These are phyloP conservation scores for Porogramme epimiltina DNA, from an alignment of 1,284 basidiomycete species.

Conservation along the genomic window DNA sequence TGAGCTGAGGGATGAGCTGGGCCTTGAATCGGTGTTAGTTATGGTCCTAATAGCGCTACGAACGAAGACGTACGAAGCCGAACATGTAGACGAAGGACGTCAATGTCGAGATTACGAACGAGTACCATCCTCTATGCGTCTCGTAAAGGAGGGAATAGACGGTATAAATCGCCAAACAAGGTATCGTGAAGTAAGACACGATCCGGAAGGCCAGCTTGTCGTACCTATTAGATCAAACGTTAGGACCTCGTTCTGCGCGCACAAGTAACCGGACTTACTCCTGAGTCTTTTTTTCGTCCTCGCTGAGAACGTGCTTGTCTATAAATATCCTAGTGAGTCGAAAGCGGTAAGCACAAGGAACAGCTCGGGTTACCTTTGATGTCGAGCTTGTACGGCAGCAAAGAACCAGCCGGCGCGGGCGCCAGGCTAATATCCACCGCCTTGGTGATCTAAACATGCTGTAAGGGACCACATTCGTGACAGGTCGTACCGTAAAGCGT, in stretches of 20 bases:
- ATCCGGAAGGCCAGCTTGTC: slow-evolving; percentile 89
- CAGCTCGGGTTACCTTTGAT: slow-evolving; percentile 63
- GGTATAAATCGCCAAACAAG: slow-evolving; percentile 84
- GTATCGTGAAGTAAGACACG: slow-evolving; percentile 87
- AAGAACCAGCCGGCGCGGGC: slow-evolving; percentile 57
- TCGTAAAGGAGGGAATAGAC: slow-evolving; percentile 90
- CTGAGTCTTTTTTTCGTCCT: slow-evolving; percentile 98
- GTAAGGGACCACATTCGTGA: no score
- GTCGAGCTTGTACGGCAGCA: slow-evolving; percentile 78
- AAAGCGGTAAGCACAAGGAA: not conserved
- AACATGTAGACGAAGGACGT: slow-evolving; percentile 95
- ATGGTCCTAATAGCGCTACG: slow-evolving; percentile 19
- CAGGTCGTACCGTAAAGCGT: not conserved
- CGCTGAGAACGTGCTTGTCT: slow-evolving; percentile 92
- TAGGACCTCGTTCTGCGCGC: not conserved
- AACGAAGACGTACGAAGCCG: slow-evolving; percentile 77
- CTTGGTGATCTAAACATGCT: slow-evolving; percentile 67
- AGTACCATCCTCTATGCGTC: slow-evolving; percentile 93
- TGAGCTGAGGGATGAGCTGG: slow-evolving; percentile 89
- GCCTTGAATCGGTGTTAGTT: slow-evolving; percentile 47
- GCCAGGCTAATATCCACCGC: slow-evolving; percentile 83
- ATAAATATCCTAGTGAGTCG: not conserved
- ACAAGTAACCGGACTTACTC: slow-evolving; percentile 60
- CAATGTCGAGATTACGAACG: slow-evolving; percentile 87
- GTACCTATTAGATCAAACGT: slow-evolving; percentile 49